These are phyloP conservation scores for Kodamaea leandrae DNA, from an alignment of 805 yeast species.

Conservation along the genomic window DNA sequence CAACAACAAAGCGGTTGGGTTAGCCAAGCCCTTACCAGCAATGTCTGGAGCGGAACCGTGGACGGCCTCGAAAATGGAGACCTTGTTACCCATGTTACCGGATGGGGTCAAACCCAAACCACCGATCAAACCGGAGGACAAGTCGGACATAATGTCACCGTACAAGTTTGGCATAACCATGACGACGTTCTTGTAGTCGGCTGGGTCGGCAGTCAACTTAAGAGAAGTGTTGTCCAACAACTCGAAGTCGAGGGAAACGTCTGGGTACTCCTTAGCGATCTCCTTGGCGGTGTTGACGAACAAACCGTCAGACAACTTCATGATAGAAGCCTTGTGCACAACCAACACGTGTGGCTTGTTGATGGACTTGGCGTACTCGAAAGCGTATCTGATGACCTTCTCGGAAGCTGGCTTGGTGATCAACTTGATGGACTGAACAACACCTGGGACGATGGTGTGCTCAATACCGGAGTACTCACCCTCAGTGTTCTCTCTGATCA, in stretches of 20 bases:
- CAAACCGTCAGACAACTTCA: slow-evolving; percentile 97
- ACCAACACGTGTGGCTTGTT: slow-evolving; percentile 86
- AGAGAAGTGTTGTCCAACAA: slow-evolving; percentile 94
- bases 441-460: slow-evolving; percentile 97
- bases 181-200: slow-evolving; percentile 81
- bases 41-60: slow-evolving; percentile 99
- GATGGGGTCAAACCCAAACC: slow-evolving; percentile 99
- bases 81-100: slow-evolving; percentile 98
- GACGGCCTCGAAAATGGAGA: slow-evolving; percentile 97
- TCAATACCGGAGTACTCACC: slow-evolving; percentile 99
- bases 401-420: slow-evolving; percentile 96
- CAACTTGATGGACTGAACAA: slow-evolving; percentile 95
- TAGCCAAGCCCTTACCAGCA: slow-evolving; percentile 98
- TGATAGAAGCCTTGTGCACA: slow-evolving; percentile 97
- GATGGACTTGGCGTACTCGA: slow-evolving; percentile 89
- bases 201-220: slow-evolving; percentile 85
- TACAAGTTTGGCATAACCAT: slow-evolving; percentile 99
- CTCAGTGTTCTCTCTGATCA: slow-evolving; percentile 98
- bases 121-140: slow-evolving; percentile 96
- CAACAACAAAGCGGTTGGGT: slow-evolving; percentile 95
- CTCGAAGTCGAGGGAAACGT: slow-evolving; percentile 77
- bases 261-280: slow-evolving; percentile 89
- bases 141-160: slow-evolving; percentile 98
- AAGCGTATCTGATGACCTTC: slow-evolving; percentile 94
- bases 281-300: slow-evolving; percentile 90